Percentiles rank a stretch among this genome's conserved stretches.
These are phyloP conservation scores for Alternaria angustiovoidea DNA, from an alignment of 2,329 filamentous ascomycete genomes.

Conservation along the genomic window DNA sequence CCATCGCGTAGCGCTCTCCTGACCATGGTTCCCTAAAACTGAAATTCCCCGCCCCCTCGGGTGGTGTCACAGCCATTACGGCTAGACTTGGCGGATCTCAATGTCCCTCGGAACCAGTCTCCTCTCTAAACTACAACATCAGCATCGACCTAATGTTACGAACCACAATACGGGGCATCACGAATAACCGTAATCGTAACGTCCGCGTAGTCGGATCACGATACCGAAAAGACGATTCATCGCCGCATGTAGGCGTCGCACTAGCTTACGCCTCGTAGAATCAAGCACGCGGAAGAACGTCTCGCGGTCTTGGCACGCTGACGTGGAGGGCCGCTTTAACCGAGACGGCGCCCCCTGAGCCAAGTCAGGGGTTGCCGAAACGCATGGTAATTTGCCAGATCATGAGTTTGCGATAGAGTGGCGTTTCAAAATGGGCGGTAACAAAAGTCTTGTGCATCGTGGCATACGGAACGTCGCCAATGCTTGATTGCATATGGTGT, in stretches of 20 bases:
- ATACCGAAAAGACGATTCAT: constrained; percentile 3
- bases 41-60: neutral
- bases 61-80: neutral
- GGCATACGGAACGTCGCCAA: neutral
- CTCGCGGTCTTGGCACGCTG: constrained; percentile 20
- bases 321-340: constrained; percentile 22
- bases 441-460: neutral
- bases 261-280: constrained; percentile 11
- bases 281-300: constrained; percentile 20
- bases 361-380: constrained; percentile 18
- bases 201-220: constrained; percentile 6
- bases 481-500: neutral
- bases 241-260: neutral
- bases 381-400: constrained; percentile 2
- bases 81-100: neutral
- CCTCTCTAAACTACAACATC: neutral
- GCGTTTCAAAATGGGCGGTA: neutral
- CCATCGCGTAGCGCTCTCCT: constrained; percentile 2
- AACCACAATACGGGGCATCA: neutral
- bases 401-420: neutral
- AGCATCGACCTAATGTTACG: neutral
- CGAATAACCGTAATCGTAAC: neutral
- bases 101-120: neutral
- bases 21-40: constrained; percentile 1
- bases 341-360: constrained; percentile 10